Evolutionary conservation across 148 eudicot species (phyloP).

Genomic region (Persicaria tinctoria): DNA sequence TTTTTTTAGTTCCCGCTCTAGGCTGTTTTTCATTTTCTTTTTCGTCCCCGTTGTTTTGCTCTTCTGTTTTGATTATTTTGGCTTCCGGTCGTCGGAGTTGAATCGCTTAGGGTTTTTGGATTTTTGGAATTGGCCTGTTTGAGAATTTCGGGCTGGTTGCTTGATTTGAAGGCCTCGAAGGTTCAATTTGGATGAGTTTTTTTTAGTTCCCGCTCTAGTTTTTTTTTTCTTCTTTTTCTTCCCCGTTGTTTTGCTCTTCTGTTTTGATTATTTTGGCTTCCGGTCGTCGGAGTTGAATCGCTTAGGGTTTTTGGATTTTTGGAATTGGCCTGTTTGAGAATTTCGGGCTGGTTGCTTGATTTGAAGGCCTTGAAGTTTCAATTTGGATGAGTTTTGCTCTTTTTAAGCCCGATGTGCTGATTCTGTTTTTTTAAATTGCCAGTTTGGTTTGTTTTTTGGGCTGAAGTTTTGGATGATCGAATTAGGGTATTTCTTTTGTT

Average conservation of each 20-base stretch:
- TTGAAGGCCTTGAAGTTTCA: too few species aligned
- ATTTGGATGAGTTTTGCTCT: too few species aligned
- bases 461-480: background rate
- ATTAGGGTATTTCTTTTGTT: background rate
- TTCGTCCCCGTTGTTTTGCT: too few species aligned
- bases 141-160: too few species aligned
- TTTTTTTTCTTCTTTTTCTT: too few species aligned
- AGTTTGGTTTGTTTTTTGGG: background rate
- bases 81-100: background rate
- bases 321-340: background rate
- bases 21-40: too few species aligned
- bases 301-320: background rate
- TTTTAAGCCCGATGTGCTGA: too few species aligned
- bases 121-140: too few species aligned
- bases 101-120: background rate
- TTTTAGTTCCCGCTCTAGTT: background rate
- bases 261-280: too few species aligned
- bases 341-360: background rate
- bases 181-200: background rate
- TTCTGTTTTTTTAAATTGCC: background rate
- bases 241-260: too few species aligned
- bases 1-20: background rate
- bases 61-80: too few species aligned
- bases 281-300: background rate
- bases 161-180: too few species aligned